phyloP scores from a whole-genome alignment of 331 rosid genomes.

The Pyrus hybrid region DNA sequence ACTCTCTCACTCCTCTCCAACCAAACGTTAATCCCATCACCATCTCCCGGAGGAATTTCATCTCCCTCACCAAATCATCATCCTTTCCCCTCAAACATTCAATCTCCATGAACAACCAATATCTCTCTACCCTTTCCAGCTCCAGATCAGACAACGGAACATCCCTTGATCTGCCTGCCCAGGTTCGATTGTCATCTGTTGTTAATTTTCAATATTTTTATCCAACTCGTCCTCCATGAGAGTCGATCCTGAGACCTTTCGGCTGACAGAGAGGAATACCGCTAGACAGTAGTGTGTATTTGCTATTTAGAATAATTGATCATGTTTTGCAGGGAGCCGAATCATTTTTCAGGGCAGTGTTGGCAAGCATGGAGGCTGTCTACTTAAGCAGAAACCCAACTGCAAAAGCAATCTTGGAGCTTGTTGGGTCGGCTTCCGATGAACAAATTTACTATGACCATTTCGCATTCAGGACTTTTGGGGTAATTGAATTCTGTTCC shows the following conservation, averaged over 20 bases:
- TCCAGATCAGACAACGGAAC: constrained; percentile 19
- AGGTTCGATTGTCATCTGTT: constrained; percentile 22
- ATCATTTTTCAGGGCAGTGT: constrained; percentile 58
- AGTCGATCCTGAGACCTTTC: neutral
- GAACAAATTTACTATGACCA: constrained; percentile 69
- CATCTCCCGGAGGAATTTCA: neutral
- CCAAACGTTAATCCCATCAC: constrained; percentile 7
- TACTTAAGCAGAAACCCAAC: constrained; percentile 85
- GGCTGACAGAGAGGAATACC: no score
- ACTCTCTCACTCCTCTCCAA: constrained; percentile 9
- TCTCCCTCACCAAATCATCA: constrained; percentile 17
- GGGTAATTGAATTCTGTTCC: constrained; percentile 36
- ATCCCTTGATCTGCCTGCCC: constrained; percentile 24
- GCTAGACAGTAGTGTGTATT: neutral
- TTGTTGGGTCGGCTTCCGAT: constrained; percentile 52
- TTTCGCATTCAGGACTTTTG: constrained; percentile 88
- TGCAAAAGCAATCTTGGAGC: constrained; percentile 77
- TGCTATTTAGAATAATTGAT: neutral
- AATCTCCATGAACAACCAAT: constrained; percentile 14
- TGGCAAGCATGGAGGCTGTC: constrained; percentile 68
- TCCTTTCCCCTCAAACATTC: neutral
- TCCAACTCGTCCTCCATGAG: no score
- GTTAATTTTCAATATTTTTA: neutral
- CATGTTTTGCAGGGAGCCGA: constrained; percentile 50
- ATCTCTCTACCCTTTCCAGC: constrained; percentile 19